phyloP scores from a whole-genome alignment of 306 rosid genomes.

The Dryas drummondii region DNA sequence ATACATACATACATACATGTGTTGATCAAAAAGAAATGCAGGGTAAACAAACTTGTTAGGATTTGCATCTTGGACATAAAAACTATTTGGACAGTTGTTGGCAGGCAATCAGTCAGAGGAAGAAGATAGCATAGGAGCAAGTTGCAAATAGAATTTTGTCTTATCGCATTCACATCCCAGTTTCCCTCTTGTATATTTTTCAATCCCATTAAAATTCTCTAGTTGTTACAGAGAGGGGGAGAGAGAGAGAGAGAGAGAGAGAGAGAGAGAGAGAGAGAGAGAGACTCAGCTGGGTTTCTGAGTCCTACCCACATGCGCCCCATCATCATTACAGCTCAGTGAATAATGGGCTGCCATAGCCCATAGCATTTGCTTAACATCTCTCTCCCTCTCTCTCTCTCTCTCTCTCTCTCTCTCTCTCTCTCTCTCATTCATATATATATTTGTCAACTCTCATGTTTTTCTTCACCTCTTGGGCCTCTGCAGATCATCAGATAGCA shows the following conservation, averaged over 20 bases:
- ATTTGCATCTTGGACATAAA: constrained; percentile 15
- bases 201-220: neutral
- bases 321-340: constrained; percentile 61
- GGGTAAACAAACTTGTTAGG: neutral
- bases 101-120: constrained; percentile 36
- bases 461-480: constrained; percentile 30
- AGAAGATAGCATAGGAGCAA: constrained; percentile 33
- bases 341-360: constrained; percentile 40
- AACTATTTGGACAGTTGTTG: constrained; percentile 39
- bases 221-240: constrained; percentile 16
- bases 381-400: constrained; percentile 5
- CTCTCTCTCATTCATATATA: neutral
- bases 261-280: constrained; percentile 21
- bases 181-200: neutral
- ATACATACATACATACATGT: neutral
- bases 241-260: constrained; percentile 22
- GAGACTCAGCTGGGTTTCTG: constrained; percentile 30
- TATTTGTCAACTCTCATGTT: constrained; percentile 44
- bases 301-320: constrained; percentile 67
- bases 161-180: constrained; percentile 15
- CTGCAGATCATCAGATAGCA: constrained; percentile 11
- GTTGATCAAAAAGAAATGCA: too few species aligned
- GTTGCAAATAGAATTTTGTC: constrained; percentile 31
- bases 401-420: neutral
- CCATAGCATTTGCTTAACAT: constrained; percentile 32